A percentile compares a stretch with the other conserved stretches of the same genome.
phyloP scores from a whole-genome alignment of 2,329 filamentous ascomycete genomes.

The Ophiocordyceps polyrhachis-furcata region DNA sequence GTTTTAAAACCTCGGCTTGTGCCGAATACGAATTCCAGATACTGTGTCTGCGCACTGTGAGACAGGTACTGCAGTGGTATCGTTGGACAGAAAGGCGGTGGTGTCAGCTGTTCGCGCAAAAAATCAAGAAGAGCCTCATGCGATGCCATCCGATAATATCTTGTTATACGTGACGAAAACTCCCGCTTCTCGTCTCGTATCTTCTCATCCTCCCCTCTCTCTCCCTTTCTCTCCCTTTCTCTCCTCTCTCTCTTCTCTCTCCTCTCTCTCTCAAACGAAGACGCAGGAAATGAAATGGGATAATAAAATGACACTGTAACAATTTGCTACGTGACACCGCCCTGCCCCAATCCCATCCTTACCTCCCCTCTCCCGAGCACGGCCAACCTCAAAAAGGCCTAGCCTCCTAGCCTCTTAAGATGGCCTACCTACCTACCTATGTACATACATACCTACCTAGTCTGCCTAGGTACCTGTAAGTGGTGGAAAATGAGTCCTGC shows the following conservation, averaged over 20 bases:
- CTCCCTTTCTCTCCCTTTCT: too few species aligned
- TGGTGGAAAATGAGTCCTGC: neutral
- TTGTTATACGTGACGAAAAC: too few species aligned
- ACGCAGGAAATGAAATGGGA: neutral
- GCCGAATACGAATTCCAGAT: too few species aligned
- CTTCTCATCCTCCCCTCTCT: too few species aligned
- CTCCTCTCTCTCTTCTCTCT: too few species aligned
- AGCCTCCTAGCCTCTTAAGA: neutral
- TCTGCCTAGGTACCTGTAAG: neutral
- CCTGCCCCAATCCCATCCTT: neutral
- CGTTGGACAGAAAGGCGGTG: too few species aligned
- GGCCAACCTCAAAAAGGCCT: neutral
- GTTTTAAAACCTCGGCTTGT: too few species aligned
- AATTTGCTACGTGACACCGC: neutral
- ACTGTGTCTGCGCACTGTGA: neutral
- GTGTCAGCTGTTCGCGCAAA: neutral
- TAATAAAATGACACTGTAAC: neutral
- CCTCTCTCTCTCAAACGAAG: neutral
- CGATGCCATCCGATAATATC: neutral
- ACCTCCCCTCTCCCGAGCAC: neutral
- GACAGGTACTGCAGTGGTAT: too few species aligned
- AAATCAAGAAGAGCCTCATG: too few species aligned
- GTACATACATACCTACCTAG: neutral
- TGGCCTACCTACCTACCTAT: neutral
- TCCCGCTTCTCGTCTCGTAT: too few species aligned